Base-by-base conservation (phyloP, 345 rosid species). In the Heritiera fomes region DNA sequence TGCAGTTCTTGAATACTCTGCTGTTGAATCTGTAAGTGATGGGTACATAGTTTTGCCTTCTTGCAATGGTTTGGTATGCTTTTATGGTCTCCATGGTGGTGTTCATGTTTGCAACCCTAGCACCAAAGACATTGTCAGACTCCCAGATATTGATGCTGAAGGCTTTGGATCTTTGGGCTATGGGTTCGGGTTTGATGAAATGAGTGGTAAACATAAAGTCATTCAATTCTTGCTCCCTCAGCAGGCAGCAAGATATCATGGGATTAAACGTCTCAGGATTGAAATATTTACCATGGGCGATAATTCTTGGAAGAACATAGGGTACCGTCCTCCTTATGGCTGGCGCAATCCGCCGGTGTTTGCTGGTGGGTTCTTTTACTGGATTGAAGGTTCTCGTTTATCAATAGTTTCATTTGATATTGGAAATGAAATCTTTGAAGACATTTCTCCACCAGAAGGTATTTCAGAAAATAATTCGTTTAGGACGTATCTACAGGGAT, bases 31-130 rank as follows among this genome's bases (percentile, higher is more conserved):
- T 23, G 28, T 23, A 23, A 23, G 28, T 23, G 28, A 23, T 23
- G 28, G 28, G 28, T 23, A 23, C 28, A 23, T 23, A 23, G 41
- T 80, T 10, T 80, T 80, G 15, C 82, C 82, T 13, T 75, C 79
- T n/a, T 80, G 82, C 17, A 59, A 80, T 45, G 82, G 82, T 67
- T 47, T 80, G 63, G 30, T 80, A 13, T 80, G 82, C 62, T 80
- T 80, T 38, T 80, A 67, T 34, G 75, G 79, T 20, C 14, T 49
- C 8, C 62, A 20, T 14, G 69, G 69, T 34, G 70, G 62, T n/a
- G 53, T 80, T 40, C 8, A 59, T 23, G 75, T 66, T 34, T 80
- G 82, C 45, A 80, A 80, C 41, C 79, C 78, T 7, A 40, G 32
- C 75, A 75, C 71, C 53, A 75, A 38, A 34, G 40, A 20, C 1